Base-by-base conservation (phyloP, 495 filamentous ascomycete species). In the Xylaria curta region DNA sequence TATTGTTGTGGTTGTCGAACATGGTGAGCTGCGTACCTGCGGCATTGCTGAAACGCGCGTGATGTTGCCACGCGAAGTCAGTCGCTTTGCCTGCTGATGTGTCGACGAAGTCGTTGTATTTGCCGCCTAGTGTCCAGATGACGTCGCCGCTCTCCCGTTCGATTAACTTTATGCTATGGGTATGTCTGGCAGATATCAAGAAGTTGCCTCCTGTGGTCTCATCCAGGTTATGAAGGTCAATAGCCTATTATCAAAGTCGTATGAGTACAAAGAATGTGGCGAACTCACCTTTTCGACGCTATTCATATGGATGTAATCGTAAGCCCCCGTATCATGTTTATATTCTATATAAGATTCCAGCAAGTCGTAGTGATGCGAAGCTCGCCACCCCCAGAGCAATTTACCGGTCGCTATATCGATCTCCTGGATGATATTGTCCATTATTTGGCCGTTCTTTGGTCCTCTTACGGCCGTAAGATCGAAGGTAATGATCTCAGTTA, bases 31-130 rank as follows among this genome's bases (percentile, higher is more conserved):
- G 72, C 10, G 33, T 72, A 19, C 66, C 53, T 42, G 62, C 77
- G 19, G 76, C 75, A 81, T 82, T 83, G 59, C 5, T 12, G 62
- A 73, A 61, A 13, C 86, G 82, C 26, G 86, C 87, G 65, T 88
- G 81, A 72, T 88, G 87, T 74, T 89, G 87, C 83, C 84, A 88
- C 51, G 79, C 73, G 64, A 89, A 87, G 59, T 81, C 81, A 0
- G 84, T 86, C 10, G 83, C 85, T 15, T 70, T 40, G 0, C 82
- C 84, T 15, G 79, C 71, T 0, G 83, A 85, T 6, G 78, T 68
- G 53, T 87, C 83, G 15, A 68, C 66, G 68, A 88, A 89, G 13
- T 81, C 74, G 63, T 85, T 87, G 2, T 78, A 53, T 42, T 80
- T 82, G 8, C 81, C 85, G 42, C 82, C 84, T 0, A 86, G 74